A percentile compares a stretch with the other conserved stretches of the same genome.
These are phyloP conservation scores for Bromus sterilis DNA, from an alignment of 176 grass and related monocot species.

Conservation along the genomic window DNA sequence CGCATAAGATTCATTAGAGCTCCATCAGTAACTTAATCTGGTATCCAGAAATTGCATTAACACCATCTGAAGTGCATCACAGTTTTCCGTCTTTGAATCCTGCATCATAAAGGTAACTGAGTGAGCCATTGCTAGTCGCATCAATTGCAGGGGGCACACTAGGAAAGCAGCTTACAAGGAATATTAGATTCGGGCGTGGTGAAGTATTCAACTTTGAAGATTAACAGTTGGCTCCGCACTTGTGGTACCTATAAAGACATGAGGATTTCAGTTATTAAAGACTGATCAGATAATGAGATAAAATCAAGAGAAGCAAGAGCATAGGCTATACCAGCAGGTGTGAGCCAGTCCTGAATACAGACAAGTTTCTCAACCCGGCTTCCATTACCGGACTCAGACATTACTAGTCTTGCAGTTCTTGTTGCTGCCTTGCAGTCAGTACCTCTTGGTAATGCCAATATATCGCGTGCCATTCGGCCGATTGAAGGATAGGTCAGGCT, in stretches of 20 bases:
- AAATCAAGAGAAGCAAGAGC: not conserved
- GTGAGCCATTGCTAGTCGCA: not conserved
- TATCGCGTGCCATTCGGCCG: conserved; percentile 7
- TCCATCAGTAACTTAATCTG: not conserved
- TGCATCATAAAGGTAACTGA: not conserved
- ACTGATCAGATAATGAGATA: not conserved
- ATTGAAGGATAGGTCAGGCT: conserved; percentile 7
- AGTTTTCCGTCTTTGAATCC: not conserved
- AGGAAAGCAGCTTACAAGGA: not conserved
- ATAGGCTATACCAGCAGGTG: not conserved
- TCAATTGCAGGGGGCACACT: not conserved
- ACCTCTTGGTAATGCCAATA: conserved; percentile 14
- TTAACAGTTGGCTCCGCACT: not conserved
- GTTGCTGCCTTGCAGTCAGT: not conserved
- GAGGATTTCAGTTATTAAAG: not conserved
- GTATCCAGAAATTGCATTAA: not conserved
- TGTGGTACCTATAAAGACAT: not conserved
- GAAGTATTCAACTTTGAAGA: not conserved
- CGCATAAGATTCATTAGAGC: not conserved
- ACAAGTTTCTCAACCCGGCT: not conserved
- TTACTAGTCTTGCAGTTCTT: not conserved
- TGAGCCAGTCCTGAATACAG: conserved; percentile 19
- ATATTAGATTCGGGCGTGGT: not conserved
- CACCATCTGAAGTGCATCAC: not conserved
- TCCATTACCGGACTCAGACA: not conserved